Percentiles rank a stretch among this genome's conserved stretches.
Evolutionary conservation across 2,329 filamentous ascomycete genomes (phyloP).

Genomic region (Colletotrichum limetticola): DNA sequence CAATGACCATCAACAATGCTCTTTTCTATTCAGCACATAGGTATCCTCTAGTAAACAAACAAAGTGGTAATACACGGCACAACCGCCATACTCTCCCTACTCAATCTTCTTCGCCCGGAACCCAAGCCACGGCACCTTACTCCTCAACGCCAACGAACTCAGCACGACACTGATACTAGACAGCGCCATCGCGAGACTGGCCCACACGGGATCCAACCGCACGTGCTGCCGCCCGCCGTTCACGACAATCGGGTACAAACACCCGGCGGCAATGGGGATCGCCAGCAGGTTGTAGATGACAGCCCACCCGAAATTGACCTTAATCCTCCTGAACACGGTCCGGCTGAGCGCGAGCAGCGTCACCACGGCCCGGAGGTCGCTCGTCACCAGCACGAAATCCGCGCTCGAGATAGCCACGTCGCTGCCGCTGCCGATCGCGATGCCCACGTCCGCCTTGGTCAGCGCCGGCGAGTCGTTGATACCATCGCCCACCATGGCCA

Average conservation of each 20-base stretch:
- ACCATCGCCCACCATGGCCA: constrained; percentile 90
- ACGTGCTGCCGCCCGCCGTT: constrained; percentile 63
- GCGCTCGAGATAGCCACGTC: constrained; percentile 86
- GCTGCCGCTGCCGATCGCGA: constrained; percentile 85
- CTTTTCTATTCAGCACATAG: not conserved
- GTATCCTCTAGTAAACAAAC: not conserved
- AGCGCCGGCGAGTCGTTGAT: constrained; percentile 91
- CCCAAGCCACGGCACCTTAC: constrained; percentile 53
- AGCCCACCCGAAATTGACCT: constrained; percentile 89
- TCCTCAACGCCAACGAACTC: constrained; percentile 80
- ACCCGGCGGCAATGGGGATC: constrained; percentile 84
- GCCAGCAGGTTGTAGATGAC: constrained; percentile 83
- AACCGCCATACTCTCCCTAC: not conserved
- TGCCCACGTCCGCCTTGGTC: constrained; percentile 82
- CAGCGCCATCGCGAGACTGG: constrained; percentile 89
- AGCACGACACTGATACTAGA: constrained; percentile 90
- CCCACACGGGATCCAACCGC: constrained; percentile 83
- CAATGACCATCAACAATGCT: too few species aligned
- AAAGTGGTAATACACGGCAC: not conserved
- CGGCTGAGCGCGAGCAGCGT: constrained; percentile 78
- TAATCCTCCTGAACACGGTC: constrained; percentile 80
- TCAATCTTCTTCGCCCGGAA: constrained; percentile 50
- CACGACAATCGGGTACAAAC: constrained; percentile 70
- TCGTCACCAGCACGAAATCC: constrained; percentile 83
- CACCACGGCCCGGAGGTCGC: constrained; percentile 75